A percentile compares a stretch with the other conserved stretches of the same genome.
These are phyloP conservation scores for Auricularia cornea DNA, from an alignment of 768 basidiomycete genomes.

Conservation along the genomic window DNA sequence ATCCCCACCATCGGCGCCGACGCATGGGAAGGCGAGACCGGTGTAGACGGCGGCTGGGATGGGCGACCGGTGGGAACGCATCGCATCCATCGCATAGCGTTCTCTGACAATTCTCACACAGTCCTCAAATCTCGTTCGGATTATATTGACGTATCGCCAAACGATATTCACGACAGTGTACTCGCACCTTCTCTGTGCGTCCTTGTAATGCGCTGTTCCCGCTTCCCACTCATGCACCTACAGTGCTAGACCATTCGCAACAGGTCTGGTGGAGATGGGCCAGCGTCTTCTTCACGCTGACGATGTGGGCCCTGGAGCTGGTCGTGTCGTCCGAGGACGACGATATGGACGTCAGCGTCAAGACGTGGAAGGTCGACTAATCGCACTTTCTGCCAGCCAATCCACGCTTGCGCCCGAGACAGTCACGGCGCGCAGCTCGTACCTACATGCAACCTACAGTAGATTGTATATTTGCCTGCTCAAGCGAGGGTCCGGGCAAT, in stretches of 20 bases:
- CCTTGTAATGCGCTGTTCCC: not conserved
- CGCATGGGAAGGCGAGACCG: slow-evolving; percentile 64
- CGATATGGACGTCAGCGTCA: slow-evolving; percentile 35
- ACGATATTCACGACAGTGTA: slow-evolving; percentile 81
- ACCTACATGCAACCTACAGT: not conserved
- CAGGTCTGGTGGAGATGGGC: slow-evolving; percentile 93
- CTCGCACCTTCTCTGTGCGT: slow-evolving; percentile 74
- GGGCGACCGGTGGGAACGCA: slow-evolving; percentile 53
- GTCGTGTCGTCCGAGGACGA: slow-evolving; percentile 73
- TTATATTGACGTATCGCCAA: slow-evolving; percentile 76
- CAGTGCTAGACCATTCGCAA: slow-evolving; percentile 82
- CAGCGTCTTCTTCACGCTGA: slow-evolving; percentile 79
- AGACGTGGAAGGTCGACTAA: slow-evolving; percentile 76
- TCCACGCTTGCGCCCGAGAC: no score
- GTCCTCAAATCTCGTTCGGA: slow-evolving; percentile 68
- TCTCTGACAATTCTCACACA: slow-evolving; percentile 22
- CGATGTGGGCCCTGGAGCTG: slow-evolving; percentile 77
- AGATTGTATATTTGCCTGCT: not conserved
- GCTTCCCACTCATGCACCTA: slow-evolving; percentile 1
- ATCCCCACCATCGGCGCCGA: slow-evolving; percentile 79
- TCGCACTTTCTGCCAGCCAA: not conserved
- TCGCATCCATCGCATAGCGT: not conserved
- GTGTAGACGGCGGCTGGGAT: slow-evolving; percentile 57
- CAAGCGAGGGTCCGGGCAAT: no score
- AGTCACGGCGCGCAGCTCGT: not conserved